Evolutionary conservation across 1,139 yeast species (phyloP).

Genomic region (Lodderomyces theae): DNA sequence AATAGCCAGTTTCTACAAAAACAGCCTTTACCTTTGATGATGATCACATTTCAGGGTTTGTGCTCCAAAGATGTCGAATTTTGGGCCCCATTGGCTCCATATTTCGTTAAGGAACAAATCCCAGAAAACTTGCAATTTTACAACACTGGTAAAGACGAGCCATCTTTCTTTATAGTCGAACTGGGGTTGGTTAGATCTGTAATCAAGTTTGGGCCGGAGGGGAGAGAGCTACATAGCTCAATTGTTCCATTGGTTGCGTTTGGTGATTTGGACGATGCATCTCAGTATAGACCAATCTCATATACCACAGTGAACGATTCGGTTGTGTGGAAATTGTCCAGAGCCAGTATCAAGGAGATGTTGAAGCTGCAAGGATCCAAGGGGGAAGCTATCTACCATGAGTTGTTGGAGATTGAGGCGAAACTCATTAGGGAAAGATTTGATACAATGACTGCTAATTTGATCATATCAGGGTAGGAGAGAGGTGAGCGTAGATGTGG

Average conservation of each 20-base stretch:
- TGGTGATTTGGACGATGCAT: slow-evolving; percentile 58
- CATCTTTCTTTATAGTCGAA: slow-evolving; percentile 69
- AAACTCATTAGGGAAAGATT: slow-evolving; percentile 71
- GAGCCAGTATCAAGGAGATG: slow-evolving; percentile 43
- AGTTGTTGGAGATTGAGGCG: slow-evolving; percentile 62
- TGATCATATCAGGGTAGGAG: slow-evolving; percentile 52
- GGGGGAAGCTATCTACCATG: slow-evolving; percentile 61
- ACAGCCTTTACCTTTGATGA: slow-evolving; percentile 66
- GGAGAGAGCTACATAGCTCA: slow-evolving; percentile 66
- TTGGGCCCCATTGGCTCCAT: slow-evolving; percentile 59
- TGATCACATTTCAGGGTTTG: slow-evolving; percentile 69
- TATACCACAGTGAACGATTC: slow-evolving; percentile 54
- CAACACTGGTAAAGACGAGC: slow-evolving; percentile 38
- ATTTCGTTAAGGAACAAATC: slow-evolving; percentile 48
- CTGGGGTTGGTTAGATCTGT: slow-evolving; percentile 71
- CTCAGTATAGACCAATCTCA: slow-evolving; percentile 39
- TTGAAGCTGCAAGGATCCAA: slow-evolving; percentile 30
- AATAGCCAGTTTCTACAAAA: slow-evolving; percentile 34
- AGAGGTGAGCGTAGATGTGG: too few species aligned
- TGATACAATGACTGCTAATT: slow-evolving; percentile 67
- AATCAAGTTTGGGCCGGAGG: slow-evolving; percentile 50
- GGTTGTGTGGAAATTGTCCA: slow-evolving; percentile 69
- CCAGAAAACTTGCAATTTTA: slow-evolving; percentile 51
- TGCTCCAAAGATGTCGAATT: slow-evolving; percentile 59
- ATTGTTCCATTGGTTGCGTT: slow-evolving; percentile 88